A percentile compares a stretch with the other conserved stretches of the same genome.
Conservation (phyloP, 805 yeast genomes). For the Yamadazyma sp. region DNA sequence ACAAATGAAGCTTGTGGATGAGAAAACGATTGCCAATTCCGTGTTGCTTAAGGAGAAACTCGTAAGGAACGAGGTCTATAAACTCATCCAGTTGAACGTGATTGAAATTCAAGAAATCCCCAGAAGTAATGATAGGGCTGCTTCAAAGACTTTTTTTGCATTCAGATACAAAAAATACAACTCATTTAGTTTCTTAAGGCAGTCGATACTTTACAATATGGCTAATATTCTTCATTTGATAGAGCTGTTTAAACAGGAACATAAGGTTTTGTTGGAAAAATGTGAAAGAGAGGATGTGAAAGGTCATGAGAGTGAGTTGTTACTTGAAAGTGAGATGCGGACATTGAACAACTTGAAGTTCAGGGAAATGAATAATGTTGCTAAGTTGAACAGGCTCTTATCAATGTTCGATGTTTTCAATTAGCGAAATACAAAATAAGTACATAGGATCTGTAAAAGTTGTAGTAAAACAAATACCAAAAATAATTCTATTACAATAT, state of each 20-base stretch:
- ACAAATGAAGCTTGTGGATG: slow-evolving; percentile 71
- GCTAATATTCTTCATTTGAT: slow-evolving; percentile 51
- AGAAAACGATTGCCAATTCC: slow-evolving; percentile 71
- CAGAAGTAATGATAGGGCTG: slow-evolving; percentile 86
- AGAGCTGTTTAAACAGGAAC: slow-evolving; percentile 54
- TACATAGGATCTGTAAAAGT: too few relatives aligned
- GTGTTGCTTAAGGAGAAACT: slow-evolving; percentile 78
- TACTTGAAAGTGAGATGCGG: slow-evolving; percentile 72
- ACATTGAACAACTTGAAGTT: slow-evolving; percentile 63
- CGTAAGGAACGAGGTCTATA: slow-evolving; percentile 68
- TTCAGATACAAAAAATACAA: slow-evolving; percentile 60
- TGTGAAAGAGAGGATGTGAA: slow-evolving; percentile 88
- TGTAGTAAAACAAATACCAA: too few relatives aligned
- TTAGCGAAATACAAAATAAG: too few relatives aligned
- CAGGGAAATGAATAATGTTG: slow-evolving; percentile 54
- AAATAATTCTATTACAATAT: too few relatives aligned
- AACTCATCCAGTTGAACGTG: slow-evolving; percentile 65
- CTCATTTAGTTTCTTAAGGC: slow-evolving; percentile 34
- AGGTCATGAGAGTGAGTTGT: slow-evolving; percentile 72
- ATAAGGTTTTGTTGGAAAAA: slow-evolving; percentile 70
- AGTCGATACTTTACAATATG: slow-evolving; percentile 52
- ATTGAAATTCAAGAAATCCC: slow-evolving; percentile 94
- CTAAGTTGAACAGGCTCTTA: slow-evolving; percentile 60
- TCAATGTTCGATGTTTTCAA: slow-evolving; percentile 29
- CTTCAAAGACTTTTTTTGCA: slow-evolving; percentile 80